Evolutionary conservation across 495 filamentous ascomycete species (phyloP).

Genomic region (Hypoxylon subgilvum): DNA sequence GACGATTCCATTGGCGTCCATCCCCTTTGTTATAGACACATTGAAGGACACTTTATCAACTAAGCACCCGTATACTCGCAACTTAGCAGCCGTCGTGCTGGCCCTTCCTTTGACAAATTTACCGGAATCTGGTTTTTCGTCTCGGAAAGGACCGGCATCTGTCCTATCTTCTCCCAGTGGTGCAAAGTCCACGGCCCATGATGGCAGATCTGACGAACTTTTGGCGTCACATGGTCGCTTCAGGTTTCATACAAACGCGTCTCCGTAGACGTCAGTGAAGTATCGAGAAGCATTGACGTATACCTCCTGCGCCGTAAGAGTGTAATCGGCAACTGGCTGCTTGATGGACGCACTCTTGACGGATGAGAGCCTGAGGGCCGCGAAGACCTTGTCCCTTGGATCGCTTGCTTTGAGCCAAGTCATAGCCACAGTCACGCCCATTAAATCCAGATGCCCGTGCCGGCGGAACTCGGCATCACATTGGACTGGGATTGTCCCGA

Average conservation of each 20-base stretch:
- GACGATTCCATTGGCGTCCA: background rate
- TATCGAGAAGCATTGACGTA: background rate
- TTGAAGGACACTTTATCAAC: conserved; percentile 1
- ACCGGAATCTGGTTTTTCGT: background rate
- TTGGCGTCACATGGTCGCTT: background rate
- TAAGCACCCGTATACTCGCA: background rate
- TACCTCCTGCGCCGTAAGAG: background rate
- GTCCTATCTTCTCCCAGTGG: background rate
- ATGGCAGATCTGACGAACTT: background rate
- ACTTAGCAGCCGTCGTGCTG: background rate
- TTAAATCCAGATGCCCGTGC: background rate
- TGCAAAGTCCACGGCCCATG: background rate
- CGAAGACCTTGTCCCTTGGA: background rate
- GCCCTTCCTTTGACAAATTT: background rate
- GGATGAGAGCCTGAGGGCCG: background rate
- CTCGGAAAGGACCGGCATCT: background rate
- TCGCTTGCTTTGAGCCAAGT: background rate
- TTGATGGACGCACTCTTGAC: background rate
- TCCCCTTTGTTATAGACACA: background rate
- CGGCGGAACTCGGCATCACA: background rate
- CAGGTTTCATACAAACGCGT: background rate
- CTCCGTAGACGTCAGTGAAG: background rate
- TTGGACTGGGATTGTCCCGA: background rate
- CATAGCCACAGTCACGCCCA: background rate
- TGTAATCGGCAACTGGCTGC: background rate